phyloP scores from a whole-genome alignment of 805 yeast species.

The Kregervanrija delftensis region DNA sequence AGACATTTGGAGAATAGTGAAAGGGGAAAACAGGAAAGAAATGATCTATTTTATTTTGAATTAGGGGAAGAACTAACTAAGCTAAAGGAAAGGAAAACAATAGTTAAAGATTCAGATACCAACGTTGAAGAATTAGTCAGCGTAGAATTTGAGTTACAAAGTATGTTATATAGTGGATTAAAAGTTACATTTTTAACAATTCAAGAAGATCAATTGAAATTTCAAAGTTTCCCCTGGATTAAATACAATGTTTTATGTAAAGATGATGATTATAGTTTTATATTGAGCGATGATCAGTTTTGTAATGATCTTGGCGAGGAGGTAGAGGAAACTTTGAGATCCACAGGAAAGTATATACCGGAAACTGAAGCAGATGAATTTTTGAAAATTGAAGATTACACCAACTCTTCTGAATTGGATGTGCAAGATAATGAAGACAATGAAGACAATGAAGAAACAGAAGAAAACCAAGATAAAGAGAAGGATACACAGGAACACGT shows the following conservation, averaged over 20 bases:
- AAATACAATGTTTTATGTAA: slow-evolving; percentile 43
- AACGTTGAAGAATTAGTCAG: slow-evolving; percentile 9
- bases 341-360: not conserved
- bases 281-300: slow-evolving; percentile 20
- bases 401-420: too few relatives aligned
- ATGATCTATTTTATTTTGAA: slow-evolving; percentile 27
- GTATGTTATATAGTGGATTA: slow-evolving; percentile 58
- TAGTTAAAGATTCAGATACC: not conserved
- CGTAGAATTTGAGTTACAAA: slow-evolving; percentile 51
- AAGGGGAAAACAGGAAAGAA: slow-evolving; percentile 26
- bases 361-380: not conserved
- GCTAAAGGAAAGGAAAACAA: slow-evolving; percentile 6
- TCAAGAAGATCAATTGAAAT: slow-evolving; percentile 52
- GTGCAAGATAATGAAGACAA: not conserved
- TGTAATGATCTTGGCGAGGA: slow-evolving; percentile 8
- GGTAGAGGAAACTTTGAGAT: not conserved
- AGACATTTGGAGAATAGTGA: slow-evolving; percentile 16
- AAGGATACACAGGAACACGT: not conserved
- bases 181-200: slow-evolving; percentile 62
- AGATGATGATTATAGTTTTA: slow-evolving; percentile 23
- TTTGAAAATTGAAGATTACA: too few relatives aligned
- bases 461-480: not conserved
- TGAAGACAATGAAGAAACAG: slow-evolving; percentile 1
- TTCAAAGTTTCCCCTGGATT: slow-evolving; percentile 70
- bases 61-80: slow-evolving; percentile 23